phyloP scores from a whole-genome alignment of 2,329 filamentous ascomycete species.

The Xenoacremonium recifei region DNA sequence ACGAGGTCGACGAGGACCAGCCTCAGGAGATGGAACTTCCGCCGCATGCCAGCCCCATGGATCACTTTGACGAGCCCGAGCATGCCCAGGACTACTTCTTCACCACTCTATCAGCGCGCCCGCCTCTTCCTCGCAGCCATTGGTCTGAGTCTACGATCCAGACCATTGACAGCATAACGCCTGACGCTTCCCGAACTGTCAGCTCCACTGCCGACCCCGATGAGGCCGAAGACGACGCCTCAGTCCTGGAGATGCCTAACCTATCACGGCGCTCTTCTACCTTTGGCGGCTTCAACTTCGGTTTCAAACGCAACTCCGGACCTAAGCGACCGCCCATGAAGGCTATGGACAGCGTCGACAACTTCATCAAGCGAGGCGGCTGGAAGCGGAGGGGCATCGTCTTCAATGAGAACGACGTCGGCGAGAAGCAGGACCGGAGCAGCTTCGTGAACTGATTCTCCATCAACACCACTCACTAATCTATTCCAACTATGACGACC shows the following conservation, averaged over 20 bases:
- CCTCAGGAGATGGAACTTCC: conserved; percentile 30
- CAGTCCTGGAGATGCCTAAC: conserved; percentile 24
- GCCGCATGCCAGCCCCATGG: conserved; percentile 26
- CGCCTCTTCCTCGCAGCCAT: conserved; percentile 34
- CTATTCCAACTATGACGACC: too few relatives aligned
- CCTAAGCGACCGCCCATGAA: conserved; percentile 37
- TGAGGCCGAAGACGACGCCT: conserved; percentile 19
- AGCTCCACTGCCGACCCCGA: conserved; percentile 21
- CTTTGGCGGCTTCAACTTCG: conserved; percentile 32
- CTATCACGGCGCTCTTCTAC: conserved; percentile 18
- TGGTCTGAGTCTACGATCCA: conserved; percentile 45
- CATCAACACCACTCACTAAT: too few relatives aligned
- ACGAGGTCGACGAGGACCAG: conserved; percentile 22
- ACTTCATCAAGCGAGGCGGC: conserved; percentile 42
- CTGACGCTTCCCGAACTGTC: conserved; percentile 17
- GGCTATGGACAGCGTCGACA: conserved; percentile 38
- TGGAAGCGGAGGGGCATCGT: conserved; percentile 44
- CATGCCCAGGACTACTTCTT: conserved; percentile 35
- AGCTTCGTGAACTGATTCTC: conserved; percentile 21
- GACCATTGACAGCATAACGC: conserved; percentile 19
- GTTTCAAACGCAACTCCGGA: conserved; percentile 29
- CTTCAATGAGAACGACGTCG: conserved; percentile 36
- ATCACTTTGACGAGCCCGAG: conserved; percentile 19
- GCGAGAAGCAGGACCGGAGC: conserved; percentile 17
- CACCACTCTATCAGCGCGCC: conserved; percentile 26